Conservation (phyloP, 2,329 filamentous ascomycete genomes). For the Hymenoscyphus linearis region DNA sequence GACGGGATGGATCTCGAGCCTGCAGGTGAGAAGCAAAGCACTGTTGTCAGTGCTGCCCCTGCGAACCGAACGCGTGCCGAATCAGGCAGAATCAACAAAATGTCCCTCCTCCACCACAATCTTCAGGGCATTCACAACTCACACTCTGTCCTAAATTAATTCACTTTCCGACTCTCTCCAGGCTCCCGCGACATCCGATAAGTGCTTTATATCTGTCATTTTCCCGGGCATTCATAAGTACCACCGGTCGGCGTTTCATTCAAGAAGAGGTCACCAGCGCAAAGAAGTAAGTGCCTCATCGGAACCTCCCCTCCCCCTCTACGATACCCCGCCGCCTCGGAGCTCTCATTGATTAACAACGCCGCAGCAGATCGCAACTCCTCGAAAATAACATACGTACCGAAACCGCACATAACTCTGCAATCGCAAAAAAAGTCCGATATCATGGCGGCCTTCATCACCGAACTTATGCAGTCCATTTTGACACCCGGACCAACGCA, state of each 20-base stretch:
- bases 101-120: not conserved
- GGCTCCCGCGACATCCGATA: not conserved
- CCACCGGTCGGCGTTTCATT: not conserved
- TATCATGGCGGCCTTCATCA: conserved; percentile 58
- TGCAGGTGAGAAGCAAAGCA: not conserved
- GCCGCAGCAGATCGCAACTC: not conserved
- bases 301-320: conserved; percentile 5
- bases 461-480: conserved; percentile 83
- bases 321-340: conserved; percentile 1
- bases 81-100: conserved; percentile 16
- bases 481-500: conserved; percentile 90
- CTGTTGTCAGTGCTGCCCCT: not conserved
- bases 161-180: not conserved
- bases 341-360: not conserved
- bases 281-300: not conserved
- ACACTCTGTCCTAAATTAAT: conserved; percentile 11
- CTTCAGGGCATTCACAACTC: not conserved
- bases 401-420: not conserved
- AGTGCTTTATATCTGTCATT: conserved; percentile 5
- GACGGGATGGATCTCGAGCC: not conserved
- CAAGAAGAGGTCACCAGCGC: not conserved
- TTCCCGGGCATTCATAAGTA: not conserved
- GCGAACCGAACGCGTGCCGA: not conserved
- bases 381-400: not conserved
- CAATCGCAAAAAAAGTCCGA: not conserved